Percentiles rank a stretch among this genome's conserved stretches.
These are phyloP conservation scores for Brassica hybrid DNA, from an alignment of 441 rosid species.

Conservation along the genomic window DNA sequence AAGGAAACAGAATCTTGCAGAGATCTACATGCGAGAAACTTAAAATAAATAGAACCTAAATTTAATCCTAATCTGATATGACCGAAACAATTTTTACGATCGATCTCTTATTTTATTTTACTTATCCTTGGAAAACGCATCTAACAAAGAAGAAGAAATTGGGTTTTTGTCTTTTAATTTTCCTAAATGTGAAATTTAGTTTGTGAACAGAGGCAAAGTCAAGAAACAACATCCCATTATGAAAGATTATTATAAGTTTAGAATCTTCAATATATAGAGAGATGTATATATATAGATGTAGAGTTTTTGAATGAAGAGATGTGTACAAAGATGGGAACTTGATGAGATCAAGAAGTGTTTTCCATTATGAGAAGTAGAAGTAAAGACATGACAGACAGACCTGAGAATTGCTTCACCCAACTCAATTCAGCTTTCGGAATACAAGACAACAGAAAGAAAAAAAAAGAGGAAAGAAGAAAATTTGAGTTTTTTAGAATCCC, in stretches of 20 bases:
- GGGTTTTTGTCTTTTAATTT: not conserved
- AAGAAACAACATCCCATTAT: constrained; percentile 19
- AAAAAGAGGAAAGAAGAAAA: no score
- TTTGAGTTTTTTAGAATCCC: no score
- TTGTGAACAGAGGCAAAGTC: constrained; percentile 6
- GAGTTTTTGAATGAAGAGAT: constrained; percentile 44
- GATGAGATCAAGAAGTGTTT: constrained; percentile 45
- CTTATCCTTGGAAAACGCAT: constrained; percentile 32
- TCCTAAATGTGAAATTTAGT: constrained; percentile 14
- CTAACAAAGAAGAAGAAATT: constrained; percentile 14
- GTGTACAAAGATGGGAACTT: constrained; percentile 47
- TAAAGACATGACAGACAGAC: constrained; percentile 36
- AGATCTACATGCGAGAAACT: constrained; percentile 34
- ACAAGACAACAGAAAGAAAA: no score
- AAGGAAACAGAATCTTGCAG: constrained; percentile 41
- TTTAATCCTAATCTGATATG: not conserved
- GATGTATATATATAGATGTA: constrained; percentile 23
- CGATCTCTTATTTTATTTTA: constrained; percentile 7
- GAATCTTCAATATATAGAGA: constrained; percentile 31
- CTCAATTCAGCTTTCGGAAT: no score
- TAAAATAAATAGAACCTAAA: constrained; percentile 21
- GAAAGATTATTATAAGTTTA: constrained; percentile 20
- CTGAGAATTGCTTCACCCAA: no score
- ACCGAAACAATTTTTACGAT: constrained; percentile 20
- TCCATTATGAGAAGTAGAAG: constrained; percentile 41